Evolutionary conservation across 148 eudicot species (phyloP).

Genomic region (Dianthus caryophyllus): DNA sequence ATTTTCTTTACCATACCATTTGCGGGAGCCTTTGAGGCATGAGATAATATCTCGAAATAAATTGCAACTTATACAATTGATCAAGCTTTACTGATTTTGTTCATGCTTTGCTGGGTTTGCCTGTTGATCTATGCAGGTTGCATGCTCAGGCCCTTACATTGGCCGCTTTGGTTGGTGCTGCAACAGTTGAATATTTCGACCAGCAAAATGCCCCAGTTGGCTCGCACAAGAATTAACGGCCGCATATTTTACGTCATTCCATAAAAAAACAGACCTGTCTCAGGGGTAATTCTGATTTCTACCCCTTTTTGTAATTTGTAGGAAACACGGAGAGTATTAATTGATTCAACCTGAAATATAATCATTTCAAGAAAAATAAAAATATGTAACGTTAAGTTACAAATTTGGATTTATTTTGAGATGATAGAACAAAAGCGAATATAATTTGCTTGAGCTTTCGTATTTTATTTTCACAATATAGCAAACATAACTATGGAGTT

Average conservation of each 20-base stretch:
- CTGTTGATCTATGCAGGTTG: conserved; percentile 37
- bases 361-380: too few relatives aligned
- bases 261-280: not conserved
- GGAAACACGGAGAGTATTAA: too few relatives aligned
- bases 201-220: conserved; percentile 35
- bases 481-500: too few relatives aligned
- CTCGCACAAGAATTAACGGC: conserved; percentile 39
- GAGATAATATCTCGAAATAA: not conserved
- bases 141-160: conserved; percentile 79
- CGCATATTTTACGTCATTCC: not conserved
- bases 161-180: conserved; percentile 78
- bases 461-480: too few relatives aligned
- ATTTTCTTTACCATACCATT: too few relatives aligned
- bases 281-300: not conserved
- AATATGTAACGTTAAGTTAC: too few relatives aligned
- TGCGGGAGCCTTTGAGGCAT: too few relatives aligned
- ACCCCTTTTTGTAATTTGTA: too few relatives aligned
- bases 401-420: too few relatives aligned
- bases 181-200: conserved; percentile 69
- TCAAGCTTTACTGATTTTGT: not conserved
- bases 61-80: not conserved
- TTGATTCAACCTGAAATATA: too few relatives aligned
- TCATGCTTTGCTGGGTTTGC: conserved; percentile 2
- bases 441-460: too few relatives aligned
- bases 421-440: too few relatives aligned